Conservation (phyloP, 352 stramenopile species). For the Thalassiosira ordinaria region DNA sequence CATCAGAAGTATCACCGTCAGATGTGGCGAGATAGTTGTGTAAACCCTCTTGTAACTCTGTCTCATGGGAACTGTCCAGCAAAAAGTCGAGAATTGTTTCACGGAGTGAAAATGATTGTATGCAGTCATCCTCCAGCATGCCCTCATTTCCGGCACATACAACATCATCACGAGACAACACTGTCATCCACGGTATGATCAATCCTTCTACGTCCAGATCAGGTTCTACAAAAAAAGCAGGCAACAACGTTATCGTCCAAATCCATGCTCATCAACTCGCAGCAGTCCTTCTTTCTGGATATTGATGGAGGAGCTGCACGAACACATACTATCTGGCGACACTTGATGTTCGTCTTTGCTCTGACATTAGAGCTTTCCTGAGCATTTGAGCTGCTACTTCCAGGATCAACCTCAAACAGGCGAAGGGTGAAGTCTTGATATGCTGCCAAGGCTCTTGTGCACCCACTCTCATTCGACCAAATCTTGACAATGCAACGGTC, state of each 20-base stretch:
- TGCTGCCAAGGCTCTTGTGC: slow-evolving; percentile 46
- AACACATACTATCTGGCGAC: slow-evolving; percentile 65
- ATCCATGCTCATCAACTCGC: slow-evolving; percentile 50
- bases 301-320: slow-evolving; percentile 56
- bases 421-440: slow-evolving; percentile 74
- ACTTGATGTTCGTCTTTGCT: slow-evolving; percentile 45
- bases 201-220: too few species aligned
- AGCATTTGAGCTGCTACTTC: too few species aligned
- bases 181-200: slow-evolving; percentile 37
- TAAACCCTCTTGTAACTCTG: slow-evolving; percentile 60
- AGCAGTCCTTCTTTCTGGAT: slow-evolving; percentile 59
- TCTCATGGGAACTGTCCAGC: slow-evolving; percentile 1
- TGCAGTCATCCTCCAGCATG: slow-evolving; percentile 30
- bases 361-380: slow-evolving; percentile 17
- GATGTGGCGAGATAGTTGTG: slow-evolving; percentile 65
- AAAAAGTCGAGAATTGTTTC: slow-evolving; percentile 33
- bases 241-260: slow-evolving; percentile 70
- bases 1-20: slow-evolving; percentile 54
- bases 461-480: slow-evolving; percentile 68
- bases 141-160: slow-evolving; percentile 55
- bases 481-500: slow-evolving; percentile 44
- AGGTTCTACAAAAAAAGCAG: too few species aligned
- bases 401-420: slow-evolving; percentile 63
- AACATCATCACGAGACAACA: slow-evolving; percentile 67
- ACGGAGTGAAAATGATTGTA: slow-evolving; percentile 36